Conservation (phyloP, 768 basidiomycete species). For the Hortiboletus flavorubellus region DNA sequence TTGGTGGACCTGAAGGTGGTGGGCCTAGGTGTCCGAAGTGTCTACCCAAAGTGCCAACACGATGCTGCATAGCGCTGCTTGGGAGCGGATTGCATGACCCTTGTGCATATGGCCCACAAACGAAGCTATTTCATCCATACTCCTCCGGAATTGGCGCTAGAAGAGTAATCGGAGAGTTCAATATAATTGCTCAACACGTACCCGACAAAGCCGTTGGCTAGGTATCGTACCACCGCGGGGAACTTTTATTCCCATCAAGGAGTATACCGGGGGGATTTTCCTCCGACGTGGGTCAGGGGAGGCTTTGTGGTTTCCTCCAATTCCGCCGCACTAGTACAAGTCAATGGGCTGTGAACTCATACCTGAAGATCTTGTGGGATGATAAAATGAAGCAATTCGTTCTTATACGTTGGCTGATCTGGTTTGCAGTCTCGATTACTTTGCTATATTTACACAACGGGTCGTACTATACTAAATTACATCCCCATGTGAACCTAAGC, state of each 20-base stretch:
- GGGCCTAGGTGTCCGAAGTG: background rate
- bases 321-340: constrained; percentile 1
- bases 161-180: constrained; percentile 17
- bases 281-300: constrained; percentile 12
- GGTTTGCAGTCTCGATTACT: background rate
- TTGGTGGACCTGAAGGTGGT: background rate
- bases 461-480: background rate
- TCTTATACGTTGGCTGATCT: background rate
- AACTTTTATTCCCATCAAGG: constrained; percentile 9
- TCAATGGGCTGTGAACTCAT: constrained; percentile 10
- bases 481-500: background rate
- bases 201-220: constrained; percentile 6
- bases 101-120: background rate
- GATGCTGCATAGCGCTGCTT: constrained; percentile 7
- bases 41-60: background rate
- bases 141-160: background rate
- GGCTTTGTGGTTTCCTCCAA: constrained; percentile 6
- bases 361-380: constrained; percentile 11
- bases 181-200: constrained; percentile 12
- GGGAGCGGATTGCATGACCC: background rate
- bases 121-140: constrained; percentile 5
- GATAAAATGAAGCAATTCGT: constrained; percentile 12
- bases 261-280: constrained; percentile 11
- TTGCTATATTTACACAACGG: background rate
- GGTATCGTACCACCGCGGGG: constrained; percentile 11